Base-by-base conservation (phyloP, 257 asterid genomes). In the Scutellaria minor region DNA sequence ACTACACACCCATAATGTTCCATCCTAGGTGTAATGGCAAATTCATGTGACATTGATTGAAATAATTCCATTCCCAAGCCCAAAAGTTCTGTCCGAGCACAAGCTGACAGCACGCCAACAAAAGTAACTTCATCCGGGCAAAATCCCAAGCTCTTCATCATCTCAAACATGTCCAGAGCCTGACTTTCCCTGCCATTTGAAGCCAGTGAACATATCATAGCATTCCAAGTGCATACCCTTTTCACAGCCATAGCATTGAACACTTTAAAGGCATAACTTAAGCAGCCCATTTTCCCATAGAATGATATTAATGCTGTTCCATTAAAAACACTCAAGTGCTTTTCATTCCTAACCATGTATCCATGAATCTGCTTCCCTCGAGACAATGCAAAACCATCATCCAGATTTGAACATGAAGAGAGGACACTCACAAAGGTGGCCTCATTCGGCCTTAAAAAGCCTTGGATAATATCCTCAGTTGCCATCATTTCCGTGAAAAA, bases 1-100 rank as follows among this genome's bases (percentile, higher is more conserved):
- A 89, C 95, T 22, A 91, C 84, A 78, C 97, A 89, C 66, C 96
- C 98, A 68, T 91, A 93, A 77, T 93, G 97, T 74, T 89, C 95
- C 97, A 91, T 91, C 66, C 37, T 75, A 6, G 95, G 95, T 2
- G 31, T 81, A 68, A 81, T 62, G 62, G 68, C 66, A 56, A 80
- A 86, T 52, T 85, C 83, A 53, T 8, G 10, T 18, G 76, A 76
- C 96, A 91, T 84, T 35, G 90, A 79, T 52, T 61, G 79, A 74
- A 91, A 94, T 78, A 83, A 64, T 63, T 80, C 80, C 72, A 91
- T 68, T 13, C 96, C 91, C 58, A 79, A 44, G 59, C 84, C 83
- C 27, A 91, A 91, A 12, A 78, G 86, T 60, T 83, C 66, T 24
- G 86, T 82, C 44, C 94, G 85, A 40, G 88, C 89, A 82, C 98